Conservation (phyloP, 2,329 filamentous ascomycete genomes). For the Penicillium sp. region DNA sequence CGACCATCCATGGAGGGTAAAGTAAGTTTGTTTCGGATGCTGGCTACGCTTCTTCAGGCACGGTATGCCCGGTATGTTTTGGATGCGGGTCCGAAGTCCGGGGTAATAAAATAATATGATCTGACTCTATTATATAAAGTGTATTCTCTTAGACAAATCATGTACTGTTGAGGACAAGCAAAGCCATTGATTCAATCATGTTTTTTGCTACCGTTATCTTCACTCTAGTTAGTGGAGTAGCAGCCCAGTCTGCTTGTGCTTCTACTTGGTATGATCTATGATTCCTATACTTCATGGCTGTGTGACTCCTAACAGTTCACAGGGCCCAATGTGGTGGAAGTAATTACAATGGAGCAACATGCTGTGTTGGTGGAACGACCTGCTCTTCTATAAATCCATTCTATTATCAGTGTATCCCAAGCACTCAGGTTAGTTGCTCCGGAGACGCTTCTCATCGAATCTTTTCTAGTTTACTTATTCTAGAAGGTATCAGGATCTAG, state of each 20-base stretch:
- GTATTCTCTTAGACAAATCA: too few species aligned
- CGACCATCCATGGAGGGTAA: too few species aligned
- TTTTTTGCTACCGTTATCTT: not conserved
- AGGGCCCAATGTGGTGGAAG: slow-evolving; percentile 10
- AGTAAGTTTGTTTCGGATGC: not conserved
- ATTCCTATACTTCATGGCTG: too few species aligned
- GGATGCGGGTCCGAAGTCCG: not conserved
- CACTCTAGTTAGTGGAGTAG: not conserved
- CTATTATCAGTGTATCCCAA: slow-evolving; percentile 5
- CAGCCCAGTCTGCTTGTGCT: slow-evolving; percentile 1
- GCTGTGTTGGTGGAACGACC: slow-evolving; percentile 5
- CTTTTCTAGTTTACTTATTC: not conserved
- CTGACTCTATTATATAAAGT: not conserved
- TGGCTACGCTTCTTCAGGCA: slow-evolving; percentile 8
- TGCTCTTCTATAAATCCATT: slow-evolving; percentile 4
- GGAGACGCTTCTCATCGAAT: not conserved
- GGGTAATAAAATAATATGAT: not conserved
- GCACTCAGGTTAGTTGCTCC: slow-evolving; percentile 2
- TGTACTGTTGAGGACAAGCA: not conserved
- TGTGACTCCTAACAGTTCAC: not conserved
- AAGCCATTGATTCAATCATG: not conserved
- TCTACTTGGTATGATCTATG: not conserved
- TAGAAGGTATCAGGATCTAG: slow-evolving; percentile 1
- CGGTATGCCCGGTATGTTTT: not conserved
- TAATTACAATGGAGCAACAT: slow-evolving; percentile 6